Percentiles rank a stretch among this genome's conserved stretches.
phyloP scores from a whole-genome alignment of 2,329 filamentous ascomycete genomes.

The Talaromyces marneffei region DNA sequence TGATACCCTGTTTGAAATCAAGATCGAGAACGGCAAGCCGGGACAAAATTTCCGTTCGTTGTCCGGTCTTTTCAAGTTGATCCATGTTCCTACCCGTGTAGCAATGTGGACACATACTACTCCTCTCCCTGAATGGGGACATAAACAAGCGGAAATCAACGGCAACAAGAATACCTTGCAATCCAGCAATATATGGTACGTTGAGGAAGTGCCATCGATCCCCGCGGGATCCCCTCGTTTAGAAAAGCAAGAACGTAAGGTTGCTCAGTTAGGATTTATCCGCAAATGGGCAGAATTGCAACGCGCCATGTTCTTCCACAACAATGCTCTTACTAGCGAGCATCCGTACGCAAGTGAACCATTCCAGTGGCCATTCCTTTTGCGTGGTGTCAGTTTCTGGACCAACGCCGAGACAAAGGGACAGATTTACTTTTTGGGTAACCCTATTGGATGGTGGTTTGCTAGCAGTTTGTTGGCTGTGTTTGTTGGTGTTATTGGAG shows the following conservation, averaged over 20 bases:
- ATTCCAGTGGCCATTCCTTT: constrained; percentile 95
- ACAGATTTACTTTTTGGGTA: constrained; percentile 98
- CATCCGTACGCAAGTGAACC: constrained; percentile 94
- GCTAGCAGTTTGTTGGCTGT: constrained; percentile 87
- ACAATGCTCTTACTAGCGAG: constrained; percentile 93
- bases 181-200: constrained; percentile 88
- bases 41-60: constrained; percentile 83
- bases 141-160: constrained; percentile 97
- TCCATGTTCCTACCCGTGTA: constrained; percentile 91
- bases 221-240: constrained; percentile 66
- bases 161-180: constrained; percentile 93
- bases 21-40: constrained; percentile 77
- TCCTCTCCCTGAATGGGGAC: constrained; percentile 93
- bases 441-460: constrained; percentile 96
- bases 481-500: constrained; percentile 83
- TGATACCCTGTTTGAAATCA: constrained; percentile 89
- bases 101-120: constrained; percentile 98
- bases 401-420: constrained; percentile 89
- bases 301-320: constrained; percentile 98
- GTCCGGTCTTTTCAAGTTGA: constrained; percentile 88
- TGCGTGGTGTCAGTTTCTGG: constrained; percentile 98
- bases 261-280: constrained; percentile 81
- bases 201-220: constrained; percentile 83
- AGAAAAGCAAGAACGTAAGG: constrained; percentile 66
- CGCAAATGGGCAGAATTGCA: constrained; percentile 95